A percentile compares a stretch with the other conserved stretches of the same genome.
Conservation (phyloP, 2,329 filamentous ascomycete species). For the Lachnellula subtilissima region DNA sequence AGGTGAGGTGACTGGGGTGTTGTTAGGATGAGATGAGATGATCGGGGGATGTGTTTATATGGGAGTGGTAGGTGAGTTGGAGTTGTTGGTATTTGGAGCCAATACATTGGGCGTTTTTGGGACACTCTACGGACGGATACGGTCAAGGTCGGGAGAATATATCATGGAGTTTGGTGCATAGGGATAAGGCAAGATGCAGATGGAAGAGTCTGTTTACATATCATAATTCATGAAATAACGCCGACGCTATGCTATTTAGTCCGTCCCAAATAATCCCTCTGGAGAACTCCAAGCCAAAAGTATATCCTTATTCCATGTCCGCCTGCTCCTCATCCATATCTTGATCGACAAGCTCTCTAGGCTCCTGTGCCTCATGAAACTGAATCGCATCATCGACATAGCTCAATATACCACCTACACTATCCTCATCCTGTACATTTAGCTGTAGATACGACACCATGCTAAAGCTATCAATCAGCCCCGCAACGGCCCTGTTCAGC, state of each 20-base stretch:
- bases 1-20: conserved; percentile 5
- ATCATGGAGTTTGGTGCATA: not conserved
- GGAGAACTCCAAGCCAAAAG: not conserved
- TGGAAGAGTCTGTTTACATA: conserved; percentile 5
- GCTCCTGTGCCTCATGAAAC: conserved; percentile 89
- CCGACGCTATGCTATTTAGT: conserved; percentile 22
- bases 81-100: not conserved
- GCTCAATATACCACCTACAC: conserved; percentile 76
- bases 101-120: not conserved
- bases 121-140: not conserved
- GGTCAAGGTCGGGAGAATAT: not conserved
- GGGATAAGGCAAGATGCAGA: not conserved
- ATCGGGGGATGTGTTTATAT: not conserved
- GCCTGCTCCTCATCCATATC: conserved; percentile 48
- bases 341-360: conserved; percentile 66
- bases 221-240: conserved; percentile 18
- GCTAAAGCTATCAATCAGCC: conserved; percentile 93
- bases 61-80: not conserved
- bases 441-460: conserved; percentile 95
- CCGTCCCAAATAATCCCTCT: not conserved
- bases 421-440: conserved; percentile 87
- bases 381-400: conserved; percentile 94
- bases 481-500: conserved; percentile 82
- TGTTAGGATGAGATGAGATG: conserved; percentile 8
- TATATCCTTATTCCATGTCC: conserved; percentile 23